Base-by-base conservation (phyloP, 495 filamentous ascomycete genomes). In the Wilcoxina mikolae region DNA sequence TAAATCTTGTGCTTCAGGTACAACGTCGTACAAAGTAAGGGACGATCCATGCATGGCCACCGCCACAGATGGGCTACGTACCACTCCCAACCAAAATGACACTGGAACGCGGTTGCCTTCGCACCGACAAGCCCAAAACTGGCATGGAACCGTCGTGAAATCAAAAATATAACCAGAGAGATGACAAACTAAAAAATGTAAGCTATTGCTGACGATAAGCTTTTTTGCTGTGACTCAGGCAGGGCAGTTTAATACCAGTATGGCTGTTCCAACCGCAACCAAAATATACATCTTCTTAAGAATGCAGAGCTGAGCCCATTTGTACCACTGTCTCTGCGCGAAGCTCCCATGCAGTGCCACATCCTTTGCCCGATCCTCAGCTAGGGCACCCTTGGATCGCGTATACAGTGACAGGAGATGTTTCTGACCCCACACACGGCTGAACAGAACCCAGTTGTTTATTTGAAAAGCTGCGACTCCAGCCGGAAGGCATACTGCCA, bases 381-480 rank as follows among this genome's bases (percentile, higher is more conserved):
- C 31, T 29, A 50, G 4, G 7, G 18, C 7, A 29, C 33, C 33
- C 24, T 44, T 31, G 26, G 20, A 24, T 1, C 24, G 1, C 9
- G 22, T 22, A 27, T 56, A 33, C 23, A 54, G 52, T 17, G 55
- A 62, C 27, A 47, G 55, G 20, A 65, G 54, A 42, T 60, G 54
- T 18, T 57, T 58, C 31, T 65, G 60, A 11, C 54, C 51, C 60
- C 57, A 64, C 26, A 54, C 65, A 26, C 60, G 46, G 39, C 57
- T 53, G 29, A 64, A 60, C 1, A 64, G 56, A 31, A 65, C 61
- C 60, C 65, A 65, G 31, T 65, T 65, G 33, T 65, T 62, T n/a
- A 57, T 56, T 28, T 64, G 61, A 20, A 64, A 65, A 53, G 62
- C 57, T 1, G 61, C 61, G 25, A 65, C 64, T 18, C 61, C 61